Evolutionary conservation across 352 stramenopile genomes (phyloP).

Genomic region (Globisporangium rhizosaccharum): DNA sequence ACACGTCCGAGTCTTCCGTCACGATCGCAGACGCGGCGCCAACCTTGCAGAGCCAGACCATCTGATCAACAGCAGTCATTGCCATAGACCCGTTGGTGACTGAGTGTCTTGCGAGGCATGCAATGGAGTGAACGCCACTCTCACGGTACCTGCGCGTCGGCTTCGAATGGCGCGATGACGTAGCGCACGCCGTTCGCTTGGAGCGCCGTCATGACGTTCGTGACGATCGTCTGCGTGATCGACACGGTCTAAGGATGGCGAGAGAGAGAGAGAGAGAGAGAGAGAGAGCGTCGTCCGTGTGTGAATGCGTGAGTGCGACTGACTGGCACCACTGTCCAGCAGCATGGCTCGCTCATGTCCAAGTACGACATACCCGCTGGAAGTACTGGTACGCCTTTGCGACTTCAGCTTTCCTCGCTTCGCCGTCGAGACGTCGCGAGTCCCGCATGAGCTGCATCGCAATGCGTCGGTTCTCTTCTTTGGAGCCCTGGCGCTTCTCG

Average conservation of each 20-base stretch:
- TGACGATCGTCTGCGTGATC: constrained; percentile 58
- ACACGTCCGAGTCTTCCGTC: constrained; percentile 78
- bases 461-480: constrained; percentile 50
- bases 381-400: constrained; percentile 56
- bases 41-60: constrained; percentile 78
- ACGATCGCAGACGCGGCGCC: constrained; percentile 54
- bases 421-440: constrained; percentile 37
- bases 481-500: constrained; percentile 48
- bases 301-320: background rate
- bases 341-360: background rate
- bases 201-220: constrained; percentile 51
- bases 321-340: background rate
- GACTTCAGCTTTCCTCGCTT: constrained; percentile 44
- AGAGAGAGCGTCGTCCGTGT: background rate
- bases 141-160: constrained; percentile 45
- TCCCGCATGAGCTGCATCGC: constrained; percentile 47
- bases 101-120: background rate
- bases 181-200: constrained; percentile 38
- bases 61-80: constrained; percentile 17
- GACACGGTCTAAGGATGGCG: constrained; percentile 37
- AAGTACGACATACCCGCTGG: constrained; percentile 25
- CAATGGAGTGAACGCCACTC: background rate
- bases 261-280: background rate
- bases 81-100: no score
- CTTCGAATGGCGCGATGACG: constrained; percentile 72